Evolutionary conservation across 129 eudicot species (phyloP).

Genomic region (Cynara cardunculus): DNA sequence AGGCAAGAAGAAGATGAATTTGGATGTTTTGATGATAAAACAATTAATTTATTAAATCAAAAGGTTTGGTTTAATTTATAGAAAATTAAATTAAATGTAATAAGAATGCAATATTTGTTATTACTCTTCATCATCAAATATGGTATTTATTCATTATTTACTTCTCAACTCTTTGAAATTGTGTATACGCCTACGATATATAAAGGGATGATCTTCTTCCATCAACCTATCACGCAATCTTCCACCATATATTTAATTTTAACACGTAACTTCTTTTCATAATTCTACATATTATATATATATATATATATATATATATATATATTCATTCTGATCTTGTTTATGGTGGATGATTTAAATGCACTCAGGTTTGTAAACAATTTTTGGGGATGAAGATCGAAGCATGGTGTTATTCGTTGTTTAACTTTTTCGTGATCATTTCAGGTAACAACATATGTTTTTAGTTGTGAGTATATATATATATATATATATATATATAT

Average conservation of each 20-base stretch:
- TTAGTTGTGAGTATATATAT: not conserved
- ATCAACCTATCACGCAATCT: not conserved
- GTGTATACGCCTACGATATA: not conserved
- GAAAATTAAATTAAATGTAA: not conserved
- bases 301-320: too few relatives aligned
- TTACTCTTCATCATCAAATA: not conserved
- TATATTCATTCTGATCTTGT: not conserved
- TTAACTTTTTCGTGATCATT: constrained; percentile 1
- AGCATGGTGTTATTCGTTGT: not conserved
- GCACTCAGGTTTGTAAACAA: not conserved
- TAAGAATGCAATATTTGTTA: not conserved
- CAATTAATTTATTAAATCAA: not conserved
- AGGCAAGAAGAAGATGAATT: not conserved
- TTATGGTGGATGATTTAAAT: not conserved
- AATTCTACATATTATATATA: not conserved
- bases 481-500: too few relatives aligned
- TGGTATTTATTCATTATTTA: not conserved
- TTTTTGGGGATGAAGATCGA: not conserved
- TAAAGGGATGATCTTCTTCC: not conserved
- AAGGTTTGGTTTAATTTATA: not conserved
- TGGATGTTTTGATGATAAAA: not conserved
- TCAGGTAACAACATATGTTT: not conserved
- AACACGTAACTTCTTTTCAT: not conserved
- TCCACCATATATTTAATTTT: not conserved
- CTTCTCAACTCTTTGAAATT: not conserved